These are phyloP conservation scores for Cucurbitaria berberidis DNA, from an alignment of 2,329 filamentous ascomycete species.

Conservation along the genomic window DNA sequence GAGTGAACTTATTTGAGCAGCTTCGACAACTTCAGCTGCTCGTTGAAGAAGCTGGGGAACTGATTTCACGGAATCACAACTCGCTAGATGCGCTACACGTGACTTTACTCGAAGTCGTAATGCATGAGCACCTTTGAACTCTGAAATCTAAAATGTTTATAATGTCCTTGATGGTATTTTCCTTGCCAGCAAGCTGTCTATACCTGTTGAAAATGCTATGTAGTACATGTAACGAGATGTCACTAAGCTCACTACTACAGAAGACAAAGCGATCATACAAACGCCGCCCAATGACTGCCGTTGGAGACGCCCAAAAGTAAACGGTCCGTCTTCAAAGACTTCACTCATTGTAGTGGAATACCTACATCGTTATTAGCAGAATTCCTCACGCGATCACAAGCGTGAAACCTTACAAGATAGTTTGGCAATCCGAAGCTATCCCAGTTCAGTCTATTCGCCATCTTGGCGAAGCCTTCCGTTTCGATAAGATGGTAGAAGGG, in stretches of 20 bases:
- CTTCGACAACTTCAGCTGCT: neutral
- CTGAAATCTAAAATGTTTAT: slow-evolving; percentile 3
- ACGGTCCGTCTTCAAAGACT: neutral
- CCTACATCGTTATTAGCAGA: slow-evolving; percentile 55
- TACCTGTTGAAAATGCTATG: slow-evolving; percentile 1
- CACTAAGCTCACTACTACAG: slow-evolving; percentile 2
- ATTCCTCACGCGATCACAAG: too few species aligned
- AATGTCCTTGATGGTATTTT: slow-evolving; percentile 5
- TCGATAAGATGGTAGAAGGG: slow-evolving; percentile 96
- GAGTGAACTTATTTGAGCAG: neutral
- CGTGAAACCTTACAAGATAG: slow-evolving; percentile 75
- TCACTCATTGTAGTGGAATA: slow-evolving; percentile 90
- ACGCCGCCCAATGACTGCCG: slow-evolving; percentile 44
- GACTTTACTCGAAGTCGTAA: too few species aligned
- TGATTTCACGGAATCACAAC: neutral
- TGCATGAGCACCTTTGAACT: neutral
- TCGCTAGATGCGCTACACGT: neutral
- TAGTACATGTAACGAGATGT: slow-evolving; percentile 8
- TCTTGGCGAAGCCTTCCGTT: slow-evolving; percentile 97
- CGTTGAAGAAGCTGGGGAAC: neutral
- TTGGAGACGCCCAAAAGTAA: slow-evolving; percentile 8
- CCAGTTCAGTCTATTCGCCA: slow-evolving; percentile 90
- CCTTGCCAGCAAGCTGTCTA: slow-evolving; percentile 13
- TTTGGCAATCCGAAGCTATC: slow-evolving; percentile 87
- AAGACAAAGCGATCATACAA: slow-evolving; percentile 13